A percentile compares a stretch with the other conserved stretches of the same genome.
These are phyloP conservation scores for Boletellus ananas DNA, from an alignment of 768 basidiomycete genomes.

Conservation along the genomic window DNA sequence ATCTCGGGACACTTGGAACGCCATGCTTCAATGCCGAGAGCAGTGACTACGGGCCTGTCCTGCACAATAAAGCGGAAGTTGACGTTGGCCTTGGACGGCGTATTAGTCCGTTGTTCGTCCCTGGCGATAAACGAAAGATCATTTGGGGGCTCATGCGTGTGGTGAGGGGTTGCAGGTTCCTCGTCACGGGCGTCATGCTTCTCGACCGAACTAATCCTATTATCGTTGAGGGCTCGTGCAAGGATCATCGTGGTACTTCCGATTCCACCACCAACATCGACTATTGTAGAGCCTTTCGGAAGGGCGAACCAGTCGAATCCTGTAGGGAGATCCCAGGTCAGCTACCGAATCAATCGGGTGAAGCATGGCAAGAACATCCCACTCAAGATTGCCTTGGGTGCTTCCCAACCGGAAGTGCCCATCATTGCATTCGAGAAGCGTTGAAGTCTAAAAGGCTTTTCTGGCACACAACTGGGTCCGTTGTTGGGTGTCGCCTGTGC, in stretches of 20 bases:
- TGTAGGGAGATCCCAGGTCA: slow-evolving; percentile 19
- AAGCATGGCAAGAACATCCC: slow-evolving; percentile 34
- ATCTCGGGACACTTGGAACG: slow-evolving; percentile 53
- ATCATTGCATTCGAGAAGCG: slow-evolving; percentile 77
- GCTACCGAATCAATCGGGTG: not conserved
- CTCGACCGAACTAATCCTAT: not conserved
- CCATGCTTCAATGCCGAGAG: slow-evolving; percentile 58
- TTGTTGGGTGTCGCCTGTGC: not conserved
- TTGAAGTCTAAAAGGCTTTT: slow-evolving; percentile 52
- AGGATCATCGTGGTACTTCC: slow-evolving; percentile 49
- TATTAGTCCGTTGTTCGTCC: slow-evolving; percentile 10
- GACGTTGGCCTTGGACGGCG: slow-evolving; percentile 19
- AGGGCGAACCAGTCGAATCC: slow-evolving; percentile 59
- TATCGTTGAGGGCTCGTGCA: slow-evolving; percentile 33
- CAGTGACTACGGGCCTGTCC: slow-evolving; percentile 52
- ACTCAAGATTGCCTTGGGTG: slow-evolving; percentile 53
- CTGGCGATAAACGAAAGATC: not conserved
- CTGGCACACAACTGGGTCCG: not conserved
- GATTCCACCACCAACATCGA: slow-evolving; percentile 71
- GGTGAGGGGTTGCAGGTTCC: not conserved
- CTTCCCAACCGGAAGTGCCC: slow-evolving; percentile 69
- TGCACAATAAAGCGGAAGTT: slow-evolving; percentile 53
- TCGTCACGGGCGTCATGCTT: slow-evolving; percentile 4
- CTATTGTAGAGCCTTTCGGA: slow-evolving; percentile 46
- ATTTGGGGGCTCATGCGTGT: not conserved